Conservation (phyloP, 805 yeast species). For the Yamadazyma akitaensis region DNA sequence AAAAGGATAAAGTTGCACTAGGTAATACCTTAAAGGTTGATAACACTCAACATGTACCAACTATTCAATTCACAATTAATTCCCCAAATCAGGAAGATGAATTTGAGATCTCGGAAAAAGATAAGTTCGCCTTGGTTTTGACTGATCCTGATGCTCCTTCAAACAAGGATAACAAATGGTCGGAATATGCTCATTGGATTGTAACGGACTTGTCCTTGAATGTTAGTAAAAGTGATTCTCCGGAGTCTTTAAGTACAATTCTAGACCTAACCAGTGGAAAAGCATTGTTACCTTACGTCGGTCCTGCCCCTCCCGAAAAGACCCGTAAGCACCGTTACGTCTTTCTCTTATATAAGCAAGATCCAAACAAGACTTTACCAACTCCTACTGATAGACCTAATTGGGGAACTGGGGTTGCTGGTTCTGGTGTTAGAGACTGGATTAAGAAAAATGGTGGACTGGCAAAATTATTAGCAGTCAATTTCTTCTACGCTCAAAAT, state of each 20-base stretch:
- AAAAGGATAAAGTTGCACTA: slow-evolving; percentile 64
- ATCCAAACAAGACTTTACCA: slow-evolving; percentile 37
- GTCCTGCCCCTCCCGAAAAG: slow-evolving; percentile 88
- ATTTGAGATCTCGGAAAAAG: slow-evolving; percentile 40
- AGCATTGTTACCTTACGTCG: slow-evolving; percentile 56
- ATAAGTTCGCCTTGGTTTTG: slow-evolving; percentile 67
- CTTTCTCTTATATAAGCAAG: slow-evolving; percentile 70
- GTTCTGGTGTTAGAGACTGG: slow-evolving; percentile 76
- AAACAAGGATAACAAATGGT: slow-evolving; percentile 77
- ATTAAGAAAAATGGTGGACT: slow-evolving; percentile 55
- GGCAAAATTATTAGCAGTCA: slow-evolving; percentile 62
- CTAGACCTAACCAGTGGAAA: slow-evolving; percentile 36
- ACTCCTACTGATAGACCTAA: slow-evolving; percentile 56
- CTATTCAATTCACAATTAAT: slow-evolving; percentile 61
- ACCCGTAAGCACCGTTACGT: slow-evolving; percentile 89
- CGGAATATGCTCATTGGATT: slow-evolving; percentile 80
- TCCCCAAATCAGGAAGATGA: slow-evolving; percentile 40
- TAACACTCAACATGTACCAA: slow-evolving; percentile 68
- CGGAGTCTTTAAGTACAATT: slow-evolving; percentile 25
- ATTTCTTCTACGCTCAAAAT: slow-evolving; percentile 82
- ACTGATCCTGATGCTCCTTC: slow-evolving; percentile 97
- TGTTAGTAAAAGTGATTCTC: slow-evolving; percentile 16
- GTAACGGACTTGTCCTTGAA: slow-evolving; percentile 49
- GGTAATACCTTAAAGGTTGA: slow-evolving; percentile 69
- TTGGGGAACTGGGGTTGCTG: slow-evolving; percentile 88